Evolutionary conservation across 2,329 filamentous ascomycete genomes (phyloP), one percentile per base, ranked within the genome.

Genomic region (Esteya vermicola): DNA sequence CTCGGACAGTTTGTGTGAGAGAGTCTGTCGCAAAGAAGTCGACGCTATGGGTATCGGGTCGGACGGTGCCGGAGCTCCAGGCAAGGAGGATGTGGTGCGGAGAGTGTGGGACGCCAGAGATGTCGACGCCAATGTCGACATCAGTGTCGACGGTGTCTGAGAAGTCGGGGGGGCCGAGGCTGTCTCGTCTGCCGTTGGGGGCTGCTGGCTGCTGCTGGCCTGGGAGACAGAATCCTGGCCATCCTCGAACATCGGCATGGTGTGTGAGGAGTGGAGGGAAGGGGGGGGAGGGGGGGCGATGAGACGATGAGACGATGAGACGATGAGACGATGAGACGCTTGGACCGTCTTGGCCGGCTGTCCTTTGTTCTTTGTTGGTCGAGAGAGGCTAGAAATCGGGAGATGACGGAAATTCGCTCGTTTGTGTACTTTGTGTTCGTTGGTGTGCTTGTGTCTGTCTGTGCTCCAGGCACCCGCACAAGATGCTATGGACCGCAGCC

Each of bases 211-310:
- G n/a, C 14, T 43, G 38, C 33, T 30, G 18, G 35, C 36, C 8
- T 13, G 41, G 43, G 48, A 10, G 12, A 9, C 48, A 33, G 58
- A 58, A 37, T 63, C 61, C 50, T 67, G 51, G 49, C 71, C 63
- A 52, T 68, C 62, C 48, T 70, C 68, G 50, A 72, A 75, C 53
- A 74, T 74, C 47, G 72, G 72, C 73, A 77, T 77, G 45, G 33
- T 18, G 9, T 19, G 30, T 5, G 6, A 18, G 19, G 8, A 18
- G 22, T 26, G 9, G 30, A 16, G 16, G n/a, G 6, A 14, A 9
- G 9, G 21, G 27, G 30, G 3, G 22, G 10, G 12, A 27, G 12
- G 22, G 14, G 22, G 10, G 8, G n/a, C 10, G n/a, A 31, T 9
- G 14, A 31, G 28, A 12, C 6, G 14, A n/a, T 9, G 28, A 9